Base-by-base conservation (phyloP, 2,329 filamentous ascomycete species). In the Claviceps fusiformis region DNA sequence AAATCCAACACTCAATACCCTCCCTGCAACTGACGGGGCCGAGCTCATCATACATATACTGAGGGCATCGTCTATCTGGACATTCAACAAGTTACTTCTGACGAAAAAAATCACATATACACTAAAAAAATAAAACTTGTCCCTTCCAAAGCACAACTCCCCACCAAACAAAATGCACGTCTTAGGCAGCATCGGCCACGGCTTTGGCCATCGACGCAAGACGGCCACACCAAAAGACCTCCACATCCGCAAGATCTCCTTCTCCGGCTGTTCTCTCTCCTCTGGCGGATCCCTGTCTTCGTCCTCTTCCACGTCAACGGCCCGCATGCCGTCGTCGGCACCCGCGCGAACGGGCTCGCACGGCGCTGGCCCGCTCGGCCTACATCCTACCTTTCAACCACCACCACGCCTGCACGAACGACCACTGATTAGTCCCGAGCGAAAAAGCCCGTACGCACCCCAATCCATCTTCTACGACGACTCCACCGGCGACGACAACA, bases 221-320 rank as follows among this genome's bases (percentile, higher is more conserved):
- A 62, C 64, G 52, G 57, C 63, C 56, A 66, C 65, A 58, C 67
- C 70, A 39, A 64, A 68, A 50, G 65, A 71, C 54, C 65, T 72
- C 29, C 68, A 70, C 57, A 71, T 72, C 56, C 68, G 70, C 62
- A 72, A 72, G 62, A 60, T 72, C 50, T 72, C 70, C 48, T 69
- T 71, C 60, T 71, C 70, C 19, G 70, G 70, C 58, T 69, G 65
- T 54, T 71, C 70, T 1, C 66, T 71, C 54, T 68, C 67, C 8
- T 68, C 67, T 7, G 68, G 63, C 58, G 66, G 67, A 62, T 71
- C 48, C 13, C n/a, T 69, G 47, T 63, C 67, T 47, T 63, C 63
- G 27, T 64, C 62, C 17, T 65, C 62, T 35, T 62, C 64, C 44
- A 19, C 63, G 33, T 64, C 66, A 50, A 66, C 67, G 24, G 63